Conservation (phyloP, 2,329 filamentous ascomycete species). For the Trichoderma koningii region DNA sequence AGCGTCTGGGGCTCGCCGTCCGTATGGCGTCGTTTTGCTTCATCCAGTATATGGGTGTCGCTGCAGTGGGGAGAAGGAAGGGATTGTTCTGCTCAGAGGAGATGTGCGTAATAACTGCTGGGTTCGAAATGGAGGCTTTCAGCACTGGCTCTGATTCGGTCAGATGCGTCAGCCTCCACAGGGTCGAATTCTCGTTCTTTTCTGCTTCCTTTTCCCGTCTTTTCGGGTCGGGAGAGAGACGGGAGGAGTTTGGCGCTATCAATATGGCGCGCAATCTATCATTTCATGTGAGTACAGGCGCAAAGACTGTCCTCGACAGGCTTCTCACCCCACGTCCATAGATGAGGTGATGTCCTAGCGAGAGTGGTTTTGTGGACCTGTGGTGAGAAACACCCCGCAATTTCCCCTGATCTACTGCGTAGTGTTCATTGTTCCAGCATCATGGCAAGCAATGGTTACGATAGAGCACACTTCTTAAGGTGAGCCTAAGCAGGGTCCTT, state of each 20-base stretch:
- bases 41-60: neutral
- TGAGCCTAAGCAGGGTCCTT: too few species aligned
- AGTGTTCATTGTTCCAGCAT: too few species aligned
- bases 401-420: slow-evolving; percentile 2
- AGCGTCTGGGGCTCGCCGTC: neutral
- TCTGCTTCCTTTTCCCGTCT: neutral
- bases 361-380: neutral
- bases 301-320: neutral
- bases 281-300: neutral
- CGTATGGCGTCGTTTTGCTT: neutral
- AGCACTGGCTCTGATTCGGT: neutral
- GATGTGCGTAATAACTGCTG: slow-evolving; percentile 10
- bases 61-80: neutral
- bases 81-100: neutral
- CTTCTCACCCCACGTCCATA: too few species aligned
- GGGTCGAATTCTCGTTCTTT: neutral
- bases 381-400: neutral
- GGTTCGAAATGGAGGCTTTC: neutral
- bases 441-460: too few species aligned
- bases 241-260: too few species aligned
- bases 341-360: neutral
- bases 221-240: too few species aligned
- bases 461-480: too few species aligned
- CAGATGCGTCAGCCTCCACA: neutral
- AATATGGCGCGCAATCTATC: too few species aligned